Percentiles rank a stretch among this genome's conserved stretches.
These are phyloP conservation scores for Ulota crispa DNA, from an alignment of 225 moss, liverwort and hornwort species.

Conservation along the genomic window DNA sequence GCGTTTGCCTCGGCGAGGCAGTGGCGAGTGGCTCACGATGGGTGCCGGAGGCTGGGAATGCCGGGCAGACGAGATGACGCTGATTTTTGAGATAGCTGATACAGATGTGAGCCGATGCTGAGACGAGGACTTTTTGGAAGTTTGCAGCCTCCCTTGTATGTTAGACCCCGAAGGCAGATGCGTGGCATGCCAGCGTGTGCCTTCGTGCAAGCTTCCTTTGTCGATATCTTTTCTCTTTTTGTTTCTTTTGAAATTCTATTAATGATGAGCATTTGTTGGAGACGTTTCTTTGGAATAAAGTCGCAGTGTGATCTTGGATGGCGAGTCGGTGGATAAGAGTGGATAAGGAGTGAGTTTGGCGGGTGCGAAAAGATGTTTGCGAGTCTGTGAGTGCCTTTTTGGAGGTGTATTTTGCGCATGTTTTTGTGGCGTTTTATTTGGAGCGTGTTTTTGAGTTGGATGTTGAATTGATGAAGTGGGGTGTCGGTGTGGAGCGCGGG, in stretches of 20 bases:
- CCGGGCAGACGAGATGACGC: slow-evolving; percentile 32
- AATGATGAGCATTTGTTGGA: slow-evolving; percentile 44
- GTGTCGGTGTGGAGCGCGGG: slow-evolving; percentile 12
- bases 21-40: slow-evolving; percentile 25
- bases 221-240: slow-evolving; percentile 22
- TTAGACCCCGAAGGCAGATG: slow-evolving; percentile 42
- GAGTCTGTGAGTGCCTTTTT: not conserved
- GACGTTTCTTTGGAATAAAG: slow-evolving; percentile 39
- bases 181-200: slow-evolving; percentile 24
- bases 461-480: not conserved
- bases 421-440: not conserved
- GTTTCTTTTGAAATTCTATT: slow-evolving; percentile 1
- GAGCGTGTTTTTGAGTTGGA: not conserved
- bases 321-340: slow-evolving; percentile 1
- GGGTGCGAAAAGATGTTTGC: not conserved
- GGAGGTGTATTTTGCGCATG: not conserved
- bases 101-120: slow-evolving; percentile 37
- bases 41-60: slow-evolving; percentile 32
- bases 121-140: slow-evolving; percentile 46
- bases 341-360: not conserved
- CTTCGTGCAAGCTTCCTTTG: slow-evolving; percentile 36
- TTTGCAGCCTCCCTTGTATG: slow-evolving; percentile 46
- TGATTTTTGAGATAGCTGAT: slow-evolving; percentile 48
- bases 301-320: slow-evolving; percentile 10
- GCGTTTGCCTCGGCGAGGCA: slow-evolving; percentile 16